Percentiles rank a stretch among this genome's conserved stretches.
phyloP scores from a whole-genome alignment of 768 basidiomycete species.

The Tricholomella constricta region DNA sequence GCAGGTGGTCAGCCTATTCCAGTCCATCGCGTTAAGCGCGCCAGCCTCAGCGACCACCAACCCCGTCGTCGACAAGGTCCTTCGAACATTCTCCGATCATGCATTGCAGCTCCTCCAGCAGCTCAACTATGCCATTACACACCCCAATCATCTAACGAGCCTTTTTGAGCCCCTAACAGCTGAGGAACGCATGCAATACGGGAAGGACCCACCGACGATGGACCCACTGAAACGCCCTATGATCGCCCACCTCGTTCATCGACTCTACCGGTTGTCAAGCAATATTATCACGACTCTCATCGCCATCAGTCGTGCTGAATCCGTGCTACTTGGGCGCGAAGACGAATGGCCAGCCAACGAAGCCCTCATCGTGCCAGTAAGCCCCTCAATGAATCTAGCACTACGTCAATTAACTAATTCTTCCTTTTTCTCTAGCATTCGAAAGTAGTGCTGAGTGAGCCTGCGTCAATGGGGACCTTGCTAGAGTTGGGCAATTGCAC shows the following conservation, averaged over 20 bases:
- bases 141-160: slow-evolving; percentile 86
- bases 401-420: slow-evolving; percentile 1
- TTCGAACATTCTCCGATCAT: slow-evolving; percentile 67
- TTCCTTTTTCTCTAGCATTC: slow-evolving; percentile 58
- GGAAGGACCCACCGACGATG: slow-evolving; percentile 61
- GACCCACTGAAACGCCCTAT: slow-evolving; percentile 74
- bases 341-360: slow-evolving; percentile 75
- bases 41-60: slow-evolving; percentile 47
- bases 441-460: slow-evolving; percentile 80
- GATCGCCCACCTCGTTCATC: slow-evolving; percentile 69
- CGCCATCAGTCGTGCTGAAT: slow-evolving; percentile 68
- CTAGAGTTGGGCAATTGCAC: slow-evolving; percentile 83
- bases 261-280: slow-evolving; percentile 68
- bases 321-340: slow-evolving; percentile 59
- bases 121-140: slow-evolving; percentile 86
- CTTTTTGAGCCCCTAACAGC: slow-evolving; percentile 77
- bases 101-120: slow-evolving; percentile 81
- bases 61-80: slow-evolving; percentile 59
- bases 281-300: slow-evolving; percentile 72
- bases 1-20: slow-evolving; percentile 76
- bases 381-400: slow-evolving; percentile 28
- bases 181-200: slow-evolving; percentile 71
- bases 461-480: slow-evolving; percentile 82
- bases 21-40: slow-evolving; percentile 64
- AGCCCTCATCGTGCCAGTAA: slow-evolving; percentile 71